phyloP scores from a whole-genome alignment of 2,329 filamentous ascomycete species.

The Ceratocystis diversiconidia region DNA sequence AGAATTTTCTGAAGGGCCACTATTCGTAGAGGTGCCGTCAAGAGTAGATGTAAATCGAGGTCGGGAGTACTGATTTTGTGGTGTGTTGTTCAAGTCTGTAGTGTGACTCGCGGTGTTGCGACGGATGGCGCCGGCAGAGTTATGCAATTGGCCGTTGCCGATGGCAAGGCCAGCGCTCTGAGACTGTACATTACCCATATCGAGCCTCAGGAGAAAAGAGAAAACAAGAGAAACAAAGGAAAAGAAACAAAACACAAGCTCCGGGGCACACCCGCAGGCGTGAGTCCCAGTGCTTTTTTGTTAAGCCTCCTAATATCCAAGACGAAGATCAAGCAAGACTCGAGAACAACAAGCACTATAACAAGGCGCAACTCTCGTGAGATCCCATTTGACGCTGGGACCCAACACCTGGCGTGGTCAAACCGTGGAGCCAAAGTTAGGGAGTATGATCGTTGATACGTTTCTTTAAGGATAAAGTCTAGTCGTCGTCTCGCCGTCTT shows the following conservation, averaged over 20 bases:
- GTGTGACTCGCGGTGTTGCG: not conserved
- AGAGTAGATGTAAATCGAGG: not conserved
- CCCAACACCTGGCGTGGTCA: not conserved
- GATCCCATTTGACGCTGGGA: not conserved
- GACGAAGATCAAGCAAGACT: not conserved
- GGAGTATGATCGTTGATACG: not conserved
- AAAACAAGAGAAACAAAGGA: not conserved
- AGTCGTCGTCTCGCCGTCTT: not conserved
- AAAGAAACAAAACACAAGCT: slow-evolving; percentile 5
- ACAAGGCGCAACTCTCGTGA: not conserved
- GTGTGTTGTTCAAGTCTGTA: not conserved
- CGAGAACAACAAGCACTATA: not conserved
- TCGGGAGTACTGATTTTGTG: not conserved
- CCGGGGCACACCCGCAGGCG: not conserved
- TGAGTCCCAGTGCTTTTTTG: not conserved
- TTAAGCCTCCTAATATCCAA: not conserved
- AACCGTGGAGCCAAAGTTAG: not conserved
- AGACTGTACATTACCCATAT: not conserved
- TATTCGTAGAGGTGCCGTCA: not conserved
- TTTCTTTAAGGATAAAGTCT: not conserved
- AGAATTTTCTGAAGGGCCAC: not conserved
- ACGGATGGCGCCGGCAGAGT: not conserved
- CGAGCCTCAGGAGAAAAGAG: not conserved
- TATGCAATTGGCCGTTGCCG: not conserved
- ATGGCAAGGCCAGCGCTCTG: not conserved